Base-by-base conservation (phyloP, 495 filamentous ascomycete species). In the Pyronema omphalodes region DNA sequence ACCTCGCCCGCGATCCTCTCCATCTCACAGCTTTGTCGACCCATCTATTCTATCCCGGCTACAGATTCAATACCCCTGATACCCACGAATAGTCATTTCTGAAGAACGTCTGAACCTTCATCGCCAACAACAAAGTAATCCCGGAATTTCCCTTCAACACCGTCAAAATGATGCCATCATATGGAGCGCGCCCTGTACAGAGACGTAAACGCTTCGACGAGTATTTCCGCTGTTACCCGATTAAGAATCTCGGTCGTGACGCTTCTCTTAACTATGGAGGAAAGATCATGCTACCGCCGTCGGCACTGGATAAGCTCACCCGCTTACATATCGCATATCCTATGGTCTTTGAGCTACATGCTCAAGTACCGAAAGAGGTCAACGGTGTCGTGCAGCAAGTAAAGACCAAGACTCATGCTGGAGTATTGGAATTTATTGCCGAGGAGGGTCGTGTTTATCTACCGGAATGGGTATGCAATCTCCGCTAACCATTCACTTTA, bases 271-370 rank as follows among this genome's bases (percentile, higher is more conserved):
- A 95, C 72, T 88, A 88, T 66, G 91, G 91, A 55, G 91, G 88
- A 69, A 98, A 98, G 71, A 88, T 96, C 60, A 83, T 98, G 62
- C 80, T 98, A 65, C 93, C 91, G 12, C 85, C 93, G 1, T 93
- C 86, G 36, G 88, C 91, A 9, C 75, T 98, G 15, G 88, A 98
- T 70, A 96, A 94, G 67, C 80, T 98, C 56, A 93, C 89, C 1
- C 73, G 85, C 58, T 73, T 98, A n/a, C 91, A 96, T 68, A 93
- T 98, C 56, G 87, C 91, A 57, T 98, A 94, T 71, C 91, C 91
- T 0, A 93, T 98, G 76, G 76, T 96, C 55, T 89, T 98, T 66
- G 88, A 96, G 76, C 74, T 98, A 34, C 79, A 81, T 54, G 96
- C 96, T 67, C 88, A 88, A 3, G 76, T 80, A 15, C 23, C 1